Conservation (phyloP, 768 basidiomycete species). For the Phlebiopsis gigantea region DNA sequence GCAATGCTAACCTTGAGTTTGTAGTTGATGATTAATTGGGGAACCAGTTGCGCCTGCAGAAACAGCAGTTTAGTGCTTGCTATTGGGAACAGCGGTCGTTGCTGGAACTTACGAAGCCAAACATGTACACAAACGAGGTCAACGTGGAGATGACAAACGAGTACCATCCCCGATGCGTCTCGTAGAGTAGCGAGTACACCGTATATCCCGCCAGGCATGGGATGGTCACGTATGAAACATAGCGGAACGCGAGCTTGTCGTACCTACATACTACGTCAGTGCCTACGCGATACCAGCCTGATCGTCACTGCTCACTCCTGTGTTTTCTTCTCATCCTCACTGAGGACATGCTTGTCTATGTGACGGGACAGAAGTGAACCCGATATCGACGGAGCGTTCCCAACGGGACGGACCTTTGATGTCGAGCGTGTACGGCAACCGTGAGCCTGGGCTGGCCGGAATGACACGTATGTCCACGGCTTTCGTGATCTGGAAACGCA, state of each 20-base stretch:
- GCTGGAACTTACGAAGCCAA: conserved; percentile 81
- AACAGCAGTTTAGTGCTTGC: conserved; percentile 12
- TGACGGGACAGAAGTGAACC: conserved; percentile 9
- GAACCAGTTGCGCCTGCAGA: conserved; percentile 73
- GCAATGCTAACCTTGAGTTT: conserved; percentile 71
- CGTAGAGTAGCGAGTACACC: conserved; percentile 74
- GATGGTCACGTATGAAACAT: conserved; percentile 86
- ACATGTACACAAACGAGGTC: conserved; percentile 92
- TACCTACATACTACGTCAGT: conserved; percentile 44
- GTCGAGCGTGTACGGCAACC: conserved; percentile 72
- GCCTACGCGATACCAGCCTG: background rate
- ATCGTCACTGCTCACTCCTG: conserved; percentile 67
- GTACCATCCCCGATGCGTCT: conserved; percentile 92
- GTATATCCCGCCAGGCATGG: conserved; percentile 76
- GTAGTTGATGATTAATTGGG: conserved; percentile 93
- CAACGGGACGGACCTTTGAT: conserved; percentile 60
- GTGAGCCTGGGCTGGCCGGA: conserved; percentile 53
- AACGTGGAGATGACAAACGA: conserved; percentile 91
- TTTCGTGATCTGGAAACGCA: conserved; percentile 62
- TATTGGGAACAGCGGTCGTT: background rate
- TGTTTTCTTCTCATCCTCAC: conserved; percentile 95
- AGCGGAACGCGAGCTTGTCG: conserved; percentile 90
- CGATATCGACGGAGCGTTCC: conserved; percentile 7
- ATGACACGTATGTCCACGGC: conserved; percentile 82
- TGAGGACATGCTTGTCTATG: conserved; percentile 90